Conservation (phyloP, 2,329 filamentous ascomycete species). For the Myotisia sp. region DNA sequence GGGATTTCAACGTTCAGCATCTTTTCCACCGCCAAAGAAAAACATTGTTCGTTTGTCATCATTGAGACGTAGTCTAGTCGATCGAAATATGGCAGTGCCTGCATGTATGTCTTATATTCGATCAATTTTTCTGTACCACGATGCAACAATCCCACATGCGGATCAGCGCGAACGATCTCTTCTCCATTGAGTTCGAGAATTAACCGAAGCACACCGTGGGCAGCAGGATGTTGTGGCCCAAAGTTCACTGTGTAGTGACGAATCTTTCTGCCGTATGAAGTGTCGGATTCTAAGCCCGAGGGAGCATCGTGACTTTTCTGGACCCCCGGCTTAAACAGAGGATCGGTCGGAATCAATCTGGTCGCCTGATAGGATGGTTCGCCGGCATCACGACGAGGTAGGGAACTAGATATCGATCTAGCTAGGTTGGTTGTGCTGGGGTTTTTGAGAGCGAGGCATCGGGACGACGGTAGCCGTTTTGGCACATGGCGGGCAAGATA, state of each 20-base stretch:
- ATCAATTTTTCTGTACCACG: slow-evolving; percentile 98
- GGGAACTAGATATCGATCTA: slow-evolving; percentile 43
- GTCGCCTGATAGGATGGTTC: slow-evolving; percentile 36
- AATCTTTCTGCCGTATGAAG: slow-evolving; percentile 57
- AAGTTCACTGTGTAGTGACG: slow-evolving; percentile 99
- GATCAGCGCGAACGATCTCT: slow-evolving; percentile 91
- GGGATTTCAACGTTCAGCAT: slow-evolving; percentile 93
- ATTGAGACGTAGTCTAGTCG: slow-evolving; percentile 98
- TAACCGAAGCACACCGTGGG: slow-evolving; percentile 91
- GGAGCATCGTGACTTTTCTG: slow-evolving; percentile 4
- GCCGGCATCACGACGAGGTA: slow-evolving; percentile 40
- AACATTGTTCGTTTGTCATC: slow-evolving; percentile 99
- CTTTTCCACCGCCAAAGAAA: slow-evolving; percentile 91
- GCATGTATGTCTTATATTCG: slow-evolving; percentile 98
- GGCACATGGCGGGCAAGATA: slow-evolving; percentile 46
- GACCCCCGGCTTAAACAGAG: slow-evolving; percentile 28
- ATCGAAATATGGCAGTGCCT: slow-evolving; percentile 97
- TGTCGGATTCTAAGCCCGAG: slow-evolving; percentile 34
- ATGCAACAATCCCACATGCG: slow-evolving; percentile 90
- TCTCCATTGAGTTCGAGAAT: slow-evolving; percentile 97
- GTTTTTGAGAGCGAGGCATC: slow-evolving; percentile 24
- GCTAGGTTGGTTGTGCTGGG: slow-evolving; percentile 30
- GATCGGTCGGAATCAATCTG: slow-evolving; percentile 44
- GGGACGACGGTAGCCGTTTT: slow-evolving; percentile 43
- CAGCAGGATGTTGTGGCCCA: slow-evolving; percentile 93